phyloP scores from a whole-genome alignment of 2,329 filamentous ascomycete species.

The Epichloe gansuensis region DNA sequence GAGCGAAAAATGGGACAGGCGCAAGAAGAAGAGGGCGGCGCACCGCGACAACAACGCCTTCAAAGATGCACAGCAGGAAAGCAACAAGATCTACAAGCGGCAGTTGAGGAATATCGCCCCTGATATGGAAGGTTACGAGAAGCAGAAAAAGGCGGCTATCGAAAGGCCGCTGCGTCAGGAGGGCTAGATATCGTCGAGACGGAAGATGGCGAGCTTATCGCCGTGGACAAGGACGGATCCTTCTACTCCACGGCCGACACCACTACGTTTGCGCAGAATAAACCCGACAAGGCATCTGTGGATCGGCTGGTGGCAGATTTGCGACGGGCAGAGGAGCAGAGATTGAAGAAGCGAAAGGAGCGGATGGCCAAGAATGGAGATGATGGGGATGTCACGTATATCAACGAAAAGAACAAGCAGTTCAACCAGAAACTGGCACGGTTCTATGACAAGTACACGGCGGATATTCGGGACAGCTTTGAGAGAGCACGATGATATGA shows the following conservation, averaged over 20 bases:
- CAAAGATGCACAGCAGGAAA: slow-evolving; percentile 76
- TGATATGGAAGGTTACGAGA: slow-evolving; percentile 74
- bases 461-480: slow-evolving; percentile 93
- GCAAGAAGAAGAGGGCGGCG: slow-evolving; percentile 71
- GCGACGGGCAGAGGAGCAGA: slow-evolving; percentile 74
- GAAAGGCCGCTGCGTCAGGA: slow-evolving; percentile 73
- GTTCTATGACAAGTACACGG: slow-evolving; percentile 98
- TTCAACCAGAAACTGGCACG: slow-evolving; percentile 95
- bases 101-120: slow-evolving; percentile 69
- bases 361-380: slow-evolving; percentile 68
- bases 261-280: slow-evolving; percentile 70
- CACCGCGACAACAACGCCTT: slow-evolving; percentile 81
- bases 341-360: slow-evolving; percentile 76
- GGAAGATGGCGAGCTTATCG: slow-evolving; percentile 87
- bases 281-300: slow-evolving; percentile 74
- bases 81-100: slow-evolving; percentile 85
- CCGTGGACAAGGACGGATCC: slow-evolving; percentile 78
- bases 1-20: slow-evolving; percentile 84
- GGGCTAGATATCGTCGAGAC: slow-evolving; percentile 90
- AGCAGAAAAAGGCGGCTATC: slow-evolving; percentile 72
- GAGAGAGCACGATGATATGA: slow-evolving; percentile 89
- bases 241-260: slow-evolving; percentile 87
- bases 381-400: slow-evolving; percentile 88
- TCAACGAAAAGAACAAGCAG: slow-evolving; percentile 99
- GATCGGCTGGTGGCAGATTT: slow-evolving; percentile 81